A percentile compares a stretch with the other conserved stretches of the same genome.
Evolutionary conservation across 257 asterid species (phyloP).

Genomic region (Marsdenia floribunda): DNA sequence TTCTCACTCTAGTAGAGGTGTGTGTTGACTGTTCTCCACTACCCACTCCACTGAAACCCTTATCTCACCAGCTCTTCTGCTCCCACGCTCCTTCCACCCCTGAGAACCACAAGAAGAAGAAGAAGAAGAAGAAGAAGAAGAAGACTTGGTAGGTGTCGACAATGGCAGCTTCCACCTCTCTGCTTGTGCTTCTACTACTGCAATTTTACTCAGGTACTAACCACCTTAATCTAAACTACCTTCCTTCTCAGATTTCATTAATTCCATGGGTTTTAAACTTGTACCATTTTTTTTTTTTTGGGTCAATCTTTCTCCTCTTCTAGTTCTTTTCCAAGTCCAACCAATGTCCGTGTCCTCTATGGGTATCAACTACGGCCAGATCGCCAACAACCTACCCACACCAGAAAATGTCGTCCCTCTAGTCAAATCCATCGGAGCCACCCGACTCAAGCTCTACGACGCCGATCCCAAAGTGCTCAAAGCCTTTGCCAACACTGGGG

Average conservation of each 20-base stretch:
- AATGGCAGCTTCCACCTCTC: neutral
- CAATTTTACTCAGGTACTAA: neutral
- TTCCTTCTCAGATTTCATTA: neutral
- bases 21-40: too few relatives aligned
- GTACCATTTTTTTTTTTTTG: too few relatives aligned
- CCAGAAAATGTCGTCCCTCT: conserved; percentile 60
- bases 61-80: too few relatives aligned
- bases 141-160: neutral
- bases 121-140: neutral
- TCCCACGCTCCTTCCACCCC: too few relatives aligned
- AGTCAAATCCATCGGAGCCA: conserved; percentile 63
- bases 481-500: conserved; percentile 76
- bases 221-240: neutral
- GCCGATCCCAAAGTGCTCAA: conserved; percentile 66
- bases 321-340: neutral
- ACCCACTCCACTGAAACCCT: too few relatives aligned
- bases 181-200: neutral
- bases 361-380: conserved; percentile 82
- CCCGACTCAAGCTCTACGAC: conserved; percentile 74
- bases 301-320: neutral
- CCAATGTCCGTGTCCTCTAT: conserved; percentile 26
- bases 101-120: neutral
- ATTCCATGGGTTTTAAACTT: neutral
- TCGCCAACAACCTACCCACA: conserved; percentile 76
- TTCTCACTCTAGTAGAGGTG: too few relatives aligned